phyloP scores from a whole-genome alignment of 768 basidiomycete species.

The Cubamyces lactineus region DNA sequence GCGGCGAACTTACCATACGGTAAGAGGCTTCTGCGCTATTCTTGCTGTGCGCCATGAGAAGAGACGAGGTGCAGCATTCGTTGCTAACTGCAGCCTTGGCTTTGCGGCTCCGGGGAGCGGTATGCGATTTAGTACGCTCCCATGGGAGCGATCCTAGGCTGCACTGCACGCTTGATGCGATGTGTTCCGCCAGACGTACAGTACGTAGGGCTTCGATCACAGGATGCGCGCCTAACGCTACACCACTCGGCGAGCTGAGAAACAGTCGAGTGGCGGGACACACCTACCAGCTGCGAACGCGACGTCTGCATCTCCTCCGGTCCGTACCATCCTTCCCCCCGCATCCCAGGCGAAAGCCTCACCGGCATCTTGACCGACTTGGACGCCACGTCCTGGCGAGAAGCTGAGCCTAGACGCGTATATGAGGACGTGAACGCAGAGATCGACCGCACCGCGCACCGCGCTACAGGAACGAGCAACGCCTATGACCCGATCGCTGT shows the following conservation, averaged over 20 bases:
- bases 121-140: no score
- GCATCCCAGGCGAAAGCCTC: background rate
- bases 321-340: background rate
- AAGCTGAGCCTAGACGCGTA: background rate
- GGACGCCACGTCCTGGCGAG: background rate
- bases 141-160: no score
- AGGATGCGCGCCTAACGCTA: background rate
- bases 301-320: background rate
- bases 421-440: background rate
- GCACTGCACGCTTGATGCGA: background rate
- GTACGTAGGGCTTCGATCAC: constrained; percentile 4
- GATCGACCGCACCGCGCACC: constrained; percentile 8
- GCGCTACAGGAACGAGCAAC: constrained; percentile 11
- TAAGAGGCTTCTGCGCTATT: background rate
- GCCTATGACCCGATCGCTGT: constrained; percentile 2
- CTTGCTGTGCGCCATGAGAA: background rate
- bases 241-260: constrained; percentile 3
- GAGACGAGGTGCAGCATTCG: background rate
- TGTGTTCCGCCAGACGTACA: background rate
- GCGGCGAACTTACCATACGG: constrained; percentile 5
- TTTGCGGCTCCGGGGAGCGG: background rate
- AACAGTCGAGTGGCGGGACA: background rate
- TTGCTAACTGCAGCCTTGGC: no score
- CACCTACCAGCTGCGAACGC: background rate
- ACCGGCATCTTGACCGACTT: constrained; percentile 14